These are phyloP conservation scores for Sechiopsis laciniata DNA, from an alignment of 306 rosid species.

Conservation along the genomic window DNA sequence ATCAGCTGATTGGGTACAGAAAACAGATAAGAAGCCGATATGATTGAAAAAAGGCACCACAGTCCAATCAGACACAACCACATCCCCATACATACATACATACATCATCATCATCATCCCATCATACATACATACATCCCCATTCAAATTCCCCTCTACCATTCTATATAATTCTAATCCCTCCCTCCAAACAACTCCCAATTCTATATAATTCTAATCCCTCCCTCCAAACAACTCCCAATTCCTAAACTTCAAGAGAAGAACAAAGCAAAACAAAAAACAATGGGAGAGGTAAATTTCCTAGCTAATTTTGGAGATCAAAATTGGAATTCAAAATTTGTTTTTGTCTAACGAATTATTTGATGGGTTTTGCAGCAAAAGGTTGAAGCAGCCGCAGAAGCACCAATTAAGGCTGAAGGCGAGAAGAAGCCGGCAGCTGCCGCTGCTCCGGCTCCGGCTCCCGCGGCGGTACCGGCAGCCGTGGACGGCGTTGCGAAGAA, in stretches of 20 bases:
- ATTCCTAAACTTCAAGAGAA: neutral
- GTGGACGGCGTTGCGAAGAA: conserved; percentile 28
- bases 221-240: neutral
- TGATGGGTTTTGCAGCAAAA: conserved; percentile 33
- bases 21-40: no score
- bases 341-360: neutral
- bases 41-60: no score
- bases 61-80: no score
- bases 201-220: neutral
- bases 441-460: conserved; percentile 11
- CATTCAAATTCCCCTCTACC: no score
- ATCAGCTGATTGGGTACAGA: no score
- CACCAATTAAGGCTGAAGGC: conserved; percentile 35
- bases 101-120: no score
- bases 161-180: neutral
- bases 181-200: neutral
- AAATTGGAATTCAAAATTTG: neutral
- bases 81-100: no score
- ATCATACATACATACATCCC: no score
- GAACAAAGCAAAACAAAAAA: neutral
- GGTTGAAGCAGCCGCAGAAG: conserved; percentile 20
- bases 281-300: conserved; percentile 20
- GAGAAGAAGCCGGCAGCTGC: conserved; percentile 51
- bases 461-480: conserved; percentile 21
- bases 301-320: neutral